A percentile compares a stretch with the other conserved stretches of the same genome.
Conservation (phyloP, 495 filamentous ascomycete genomes). For the Bathelium albidoporum region DNA sequence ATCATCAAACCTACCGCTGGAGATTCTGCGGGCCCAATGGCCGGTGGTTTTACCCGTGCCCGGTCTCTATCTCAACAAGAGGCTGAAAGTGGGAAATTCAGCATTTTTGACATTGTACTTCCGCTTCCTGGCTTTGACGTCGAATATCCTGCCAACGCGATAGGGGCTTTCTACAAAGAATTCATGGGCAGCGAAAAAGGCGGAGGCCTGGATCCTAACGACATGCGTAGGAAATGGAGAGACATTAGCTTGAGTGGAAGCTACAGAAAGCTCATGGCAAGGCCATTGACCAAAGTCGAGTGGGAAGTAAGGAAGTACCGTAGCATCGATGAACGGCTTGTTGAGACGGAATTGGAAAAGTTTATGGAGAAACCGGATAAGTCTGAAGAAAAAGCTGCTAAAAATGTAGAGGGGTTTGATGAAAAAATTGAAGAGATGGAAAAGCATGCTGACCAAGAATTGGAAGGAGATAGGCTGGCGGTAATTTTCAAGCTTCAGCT, state of each 20-base stretch:
- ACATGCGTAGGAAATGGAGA: slow-evolving; percentile 78
- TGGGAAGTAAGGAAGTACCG: slow-evolving; percentile 60
- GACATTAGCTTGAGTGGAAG: slow-evolving; percentile 82
- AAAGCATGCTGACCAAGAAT: slow-evolving; percentile 33
- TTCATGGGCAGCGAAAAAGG: slow-evolving; percentile 76
- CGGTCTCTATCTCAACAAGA: slow-evolving; percentile 66
- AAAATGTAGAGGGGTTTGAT: slow-evolving; percentile 7
- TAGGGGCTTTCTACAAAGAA: slow-evolving; percentile 64
- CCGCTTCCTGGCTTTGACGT: slow-evolving; percentile 89
- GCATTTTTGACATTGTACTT: slow-evolving; percentile 84
- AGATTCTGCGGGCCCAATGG: slow-evolving; percentile 43
- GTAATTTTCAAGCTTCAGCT: slow-evolving; percentile 80
- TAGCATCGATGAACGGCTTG: slow-evolving; percentile 68
- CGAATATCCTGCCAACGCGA: slow-evolving; percentile 71
- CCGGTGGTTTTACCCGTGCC: slow-evolving; percentile 62
- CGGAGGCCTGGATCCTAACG: slow-evolving; percentile 65
- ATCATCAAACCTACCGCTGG: slow-evolving; percentile 49
- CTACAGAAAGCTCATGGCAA: slow-evolving; percentile 76
- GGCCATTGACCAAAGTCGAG: slow-evolving; percentile 42
- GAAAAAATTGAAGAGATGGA: neutral
- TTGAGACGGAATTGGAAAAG: slow-evolving; percentile 69
- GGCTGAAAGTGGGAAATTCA: slow-evolving; percentile 64
- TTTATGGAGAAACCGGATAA: slow-evolving; percentile 49
- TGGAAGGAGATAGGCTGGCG: slow-evolving; percentile 39
- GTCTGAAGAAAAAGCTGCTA: neutral